These are phyloP conservation scores for Podila minutissima DNA, from an alignment of 192 early-diverging fungal species.

Conservation along the genomic window DNA sequence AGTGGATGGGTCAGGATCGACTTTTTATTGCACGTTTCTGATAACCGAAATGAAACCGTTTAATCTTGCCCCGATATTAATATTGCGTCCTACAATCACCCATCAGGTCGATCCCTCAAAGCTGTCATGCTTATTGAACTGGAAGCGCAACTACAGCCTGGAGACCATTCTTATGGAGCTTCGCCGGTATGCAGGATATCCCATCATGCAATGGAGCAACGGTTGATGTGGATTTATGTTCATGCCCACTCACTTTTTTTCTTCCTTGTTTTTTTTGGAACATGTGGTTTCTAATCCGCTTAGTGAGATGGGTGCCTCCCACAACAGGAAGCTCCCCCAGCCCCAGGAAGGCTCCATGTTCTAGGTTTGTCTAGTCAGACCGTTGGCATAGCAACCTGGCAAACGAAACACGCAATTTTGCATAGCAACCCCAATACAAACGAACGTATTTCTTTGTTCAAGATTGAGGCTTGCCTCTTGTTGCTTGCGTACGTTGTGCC, in stretches of 20 bases:
- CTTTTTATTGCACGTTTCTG: background rate
- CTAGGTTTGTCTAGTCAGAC: conserved; percentile 18
- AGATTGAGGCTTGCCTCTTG: too few relatives aligned
- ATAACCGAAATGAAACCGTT: background rate
- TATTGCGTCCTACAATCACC: background rate
- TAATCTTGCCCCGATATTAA: background rate
- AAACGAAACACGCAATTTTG: too few relatives aligned
- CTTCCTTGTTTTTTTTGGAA: background rate
- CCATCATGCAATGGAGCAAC: background rate
- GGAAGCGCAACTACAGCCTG: conserved; percentile 83
- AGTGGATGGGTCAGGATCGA: background rate
- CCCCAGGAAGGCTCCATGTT: conserved; percentile 84
- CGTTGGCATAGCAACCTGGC: too few relatives aligned
- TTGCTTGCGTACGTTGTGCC: too few relatives aligned
- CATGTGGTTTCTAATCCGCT: background rate
- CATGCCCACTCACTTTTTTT: background rate
- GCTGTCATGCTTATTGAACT: conserved; percentile 81
- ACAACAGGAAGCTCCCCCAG: conserved; percentile 88
- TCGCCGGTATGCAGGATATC: conserved; percentile 66
- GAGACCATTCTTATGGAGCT: conserved; percentile 86
- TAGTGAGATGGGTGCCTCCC: conserved; percentile 89
- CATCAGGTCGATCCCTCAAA: conserved; percentile 70
- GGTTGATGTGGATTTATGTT: background rate
- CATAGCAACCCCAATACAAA: too few relatives aligned
- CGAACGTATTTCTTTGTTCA: too few relatives aligned